Evolutionary conservation across 176 grass and related monocot species (phyloP).

Genomic region (Coix lacrymajobi): DNA sequence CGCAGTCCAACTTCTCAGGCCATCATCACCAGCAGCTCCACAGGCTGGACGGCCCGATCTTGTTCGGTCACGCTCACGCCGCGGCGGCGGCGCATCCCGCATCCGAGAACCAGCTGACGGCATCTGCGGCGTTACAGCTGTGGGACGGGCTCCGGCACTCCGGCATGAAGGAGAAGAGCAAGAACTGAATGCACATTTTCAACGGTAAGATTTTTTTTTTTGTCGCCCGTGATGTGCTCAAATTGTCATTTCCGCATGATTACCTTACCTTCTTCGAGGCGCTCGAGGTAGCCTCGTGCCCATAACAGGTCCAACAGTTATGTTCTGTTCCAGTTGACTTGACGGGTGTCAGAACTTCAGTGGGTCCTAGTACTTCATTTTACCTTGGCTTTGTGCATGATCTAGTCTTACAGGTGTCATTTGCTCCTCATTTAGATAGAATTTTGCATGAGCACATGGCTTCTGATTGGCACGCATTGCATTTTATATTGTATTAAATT

Average conservation of each 20-base stretch:
- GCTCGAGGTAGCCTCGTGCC: constrained; percentile 37
- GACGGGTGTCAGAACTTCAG: constrained; percentile 27
- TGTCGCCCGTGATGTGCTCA: not conserved
- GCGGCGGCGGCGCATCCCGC: constrained; percentile 17
- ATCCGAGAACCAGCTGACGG: constrained; percentile 31
- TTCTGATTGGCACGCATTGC: constrained; percentile 22
- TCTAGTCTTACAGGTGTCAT: constrained; percentile 37
- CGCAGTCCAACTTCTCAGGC: constrained; percentile 43
- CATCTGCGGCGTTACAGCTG: constrained; percentile 51
- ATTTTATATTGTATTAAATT: constrained; percentile 35
- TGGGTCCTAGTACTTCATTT: not conserved
- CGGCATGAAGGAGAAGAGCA: constrained; percentile 66
- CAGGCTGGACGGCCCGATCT: constrained; percentile 52
- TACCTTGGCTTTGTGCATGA: constrained; percentile 28
- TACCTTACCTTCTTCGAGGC: not conserved
- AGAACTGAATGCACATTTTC: constrained; percentile 43
- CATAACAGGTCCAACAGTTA: constrained; percentile 13
- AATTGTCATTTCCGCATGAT: not conserved
- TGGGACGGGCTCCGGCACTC: constrained; percentile 62
- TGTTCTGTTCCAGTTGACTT: not conserved
- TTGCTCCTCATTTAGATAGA: constrained; percentile 2
- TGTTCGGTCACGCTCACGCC: constrained; percentile 35
- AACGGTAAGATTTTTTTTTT: constrained; percentile 26
- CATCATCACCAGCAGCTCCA: constrained; percentile 51
- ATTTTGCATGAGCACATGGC: constrained; percentile 31